phyloP scores from a whole-genome alignment of 768 basidiomycete genomes.

The Trametes villosa region DNA sequence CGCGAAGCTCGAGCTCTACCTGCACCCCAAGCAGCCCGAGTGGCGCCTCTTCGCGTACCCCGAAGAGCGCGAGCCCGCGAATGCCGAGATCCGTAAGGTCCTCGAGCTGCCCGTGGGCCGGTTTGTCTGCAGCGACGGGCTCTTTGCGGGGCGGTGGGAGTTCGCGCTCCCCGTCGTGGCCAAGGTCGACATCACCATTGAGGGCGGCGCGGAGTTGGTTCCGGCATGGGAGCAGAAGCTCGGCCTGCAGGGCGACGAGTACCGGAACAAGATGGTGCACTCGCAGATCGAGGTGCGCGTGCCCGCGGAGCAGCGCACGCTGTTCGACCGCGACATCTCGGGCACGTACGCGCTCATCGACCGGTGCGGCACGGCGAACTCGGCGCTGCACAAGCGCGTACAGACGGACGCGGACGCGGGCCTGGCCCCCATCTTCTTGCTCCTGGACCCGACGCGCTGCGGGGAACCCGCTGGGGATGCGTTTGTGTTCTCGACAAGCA shows the following conservation, averaged over 20 bases:
- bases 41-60: slow-evolving; percentile 87
- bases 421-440: slow-evolving; percentile 71
- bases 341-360: slow-evolving; percentile 80
- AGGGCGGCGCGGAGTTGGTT: slow-evolving; percentile 64
- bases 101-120: slow-evolving; percentile 78
- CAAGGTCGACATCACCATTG: slow-evolving; percentile 61
- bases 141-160: slow-evolving; percentile 80
- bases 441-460: slow-evolving; percentile 84
- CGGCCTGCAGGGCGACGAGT: slow-evolving; percentile 68
- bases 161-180: slow-evolving; percentile 71
- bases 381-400: slow-evolving; percentile 74
- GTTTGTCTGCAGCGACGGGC: slow-evolving; percentile 54
- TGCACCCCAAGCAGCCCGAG: slow-evolving; percentile 78
- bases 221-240: slow-evolving; percentile 87
- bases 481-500: slow-evolving; percentile 85
- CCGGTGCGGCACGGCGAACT: slow-evolving; percentile 88
- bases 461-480: slow-evolving; percentile 76
- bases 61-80: slow-evolving; percentile 68
- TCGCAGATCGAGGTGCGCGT: slow-evolving; percentile 69
- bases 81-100: slow-evolving; percentile 75
- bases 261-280: slow-evolving; percentile 69
- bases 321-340: slow-evolving; percentile 80
- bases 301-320: slow-evolving; percentile 44
- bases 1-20: slow-evolving; percentile 73
- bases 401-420: slow-evolving; percentile 45